phyloP scores from a whole-genome alignment of 2,329 filamentous ascomycete genomes.

The Microthyrium microscopicum region DNA sequence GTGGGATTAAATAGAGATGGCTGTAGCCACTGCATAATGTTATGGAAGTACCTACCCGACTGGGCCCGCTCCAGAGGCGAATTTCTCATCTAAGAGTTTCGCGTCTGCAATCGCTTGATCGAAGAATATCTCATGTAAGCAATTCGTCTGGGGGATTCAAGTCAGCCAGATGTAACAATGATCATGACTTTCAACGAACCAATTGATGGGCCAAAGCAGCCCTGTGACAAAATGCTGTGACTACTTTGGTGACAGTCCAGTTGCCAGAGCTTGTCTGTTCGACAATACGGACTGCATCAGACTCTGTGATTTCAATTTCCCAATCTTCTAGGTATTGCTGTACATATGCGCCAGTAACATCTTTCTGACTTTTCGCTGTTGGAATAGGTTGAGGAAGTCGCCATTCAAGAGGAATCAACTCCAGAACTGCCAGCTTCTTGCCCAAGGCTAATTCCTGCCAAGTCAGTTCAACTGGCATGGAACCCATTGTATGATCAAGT shows the following conservation, averaged over 20 bases:
- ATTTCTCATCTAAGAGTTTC: conserved; percentile 20
- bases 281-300: conserved; percentile 39
- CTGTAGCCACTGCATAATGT: no score
- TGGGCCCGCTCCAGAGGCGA: no score
- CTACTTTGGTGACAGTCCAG: conserved; percentile 35
- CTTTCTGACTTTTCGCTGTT: conserved; percentile 32
- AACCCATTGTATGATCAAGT: no score
- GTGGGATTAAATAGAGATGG: conserved; percentile 5
- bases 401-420: conserved; percentile 41
- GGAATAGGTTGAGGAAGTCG: conserved; percentile 29
- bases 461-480: no score
- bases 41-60: no score
- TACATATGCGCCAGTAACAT: conserved; percentile 38
- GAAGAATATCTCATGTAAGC: conserved; percentile 33
- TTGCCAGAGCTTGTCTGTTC: conserved; percentile 33
- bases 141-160: conserved; percentile 19
- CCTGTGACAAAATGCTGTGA: conserved; percentile 33
- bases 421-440: conserved; percentile 37
- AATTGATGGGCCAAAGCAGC: conserved; percentile 30
- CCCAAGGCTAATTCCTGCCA: conserved; percentile 35
- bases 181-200: no score
- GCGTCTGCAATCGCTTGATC: conserved; percentile 27
- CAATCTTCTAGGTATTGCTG: conserved; percentile 34
- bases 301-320: conserved; percentile 45
- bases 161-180: no score